Conservation (phyloP, 78 protist species). For the Fonticula alba region DNA sequence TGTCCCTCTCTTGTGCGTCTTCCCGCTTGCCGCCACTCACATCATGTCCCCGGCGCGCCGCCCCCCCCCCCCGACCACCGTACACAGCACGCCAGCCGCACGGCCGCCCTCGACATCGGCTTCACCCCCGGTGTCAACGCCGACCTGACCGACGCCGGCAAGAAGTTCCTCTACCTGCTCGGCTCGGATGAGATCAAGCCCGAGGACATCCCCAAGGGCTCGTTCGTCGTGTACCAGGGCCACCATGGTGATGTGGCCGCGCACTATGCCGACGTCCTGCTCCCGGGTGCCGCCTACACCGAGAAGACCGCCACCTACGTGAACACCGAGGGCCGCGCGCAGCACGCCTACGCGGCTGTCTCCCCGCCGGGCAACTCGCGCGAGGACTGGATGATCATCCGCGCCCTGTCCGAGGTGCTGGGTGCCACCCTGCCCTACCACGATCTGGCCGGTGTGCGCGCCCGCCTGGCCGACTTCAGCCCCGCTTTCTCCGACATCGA, state of each 20-base stretch:
- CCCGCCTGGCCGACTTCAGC: conserved; percentile 8
- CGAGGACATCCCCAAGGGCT: neutral
- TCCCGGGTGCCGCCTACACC: conserved; percentile 48
- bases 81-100: conserved; percentile 20
- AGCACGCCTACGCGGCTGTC: conserved; percentile 20
- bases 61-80: no score
- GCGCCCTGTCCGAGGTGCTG: conserved; percentile 23
- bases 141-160: neutral
- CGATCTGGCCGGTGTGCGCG: conserved; percentile 1
- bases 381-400: conserved; percentile 37
- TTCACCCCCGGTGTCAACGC: conserved; percentile 1
- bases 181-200: conserved; percentile 12
- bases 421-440: conserved; percentile 17
- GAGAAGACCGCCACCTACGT: conserved; percentile 43
- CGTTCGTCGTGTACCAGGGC: conserved; percentile 10
- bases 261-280: conserved; percentile 25
- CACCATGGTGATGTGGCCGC: conserved; percentile 26
- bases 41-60: no score
- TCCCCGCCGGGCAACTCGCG: conserved; percentile 36
- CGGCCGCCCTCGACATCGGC: conserved; percentile 46
- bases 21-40: neutral
- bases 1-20: no score
- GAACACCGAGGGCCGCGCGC: conserved; percentile 45
- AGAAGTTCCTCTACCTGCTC: conserved; percentile 20
- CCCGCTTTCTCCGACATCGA: conserved; percentile 6